These are phyloP conservation scores for Zizania latifolia DNA, from an alignment of 176 grass and related monocot genomes.

Conservation along the genomic window DNA sequence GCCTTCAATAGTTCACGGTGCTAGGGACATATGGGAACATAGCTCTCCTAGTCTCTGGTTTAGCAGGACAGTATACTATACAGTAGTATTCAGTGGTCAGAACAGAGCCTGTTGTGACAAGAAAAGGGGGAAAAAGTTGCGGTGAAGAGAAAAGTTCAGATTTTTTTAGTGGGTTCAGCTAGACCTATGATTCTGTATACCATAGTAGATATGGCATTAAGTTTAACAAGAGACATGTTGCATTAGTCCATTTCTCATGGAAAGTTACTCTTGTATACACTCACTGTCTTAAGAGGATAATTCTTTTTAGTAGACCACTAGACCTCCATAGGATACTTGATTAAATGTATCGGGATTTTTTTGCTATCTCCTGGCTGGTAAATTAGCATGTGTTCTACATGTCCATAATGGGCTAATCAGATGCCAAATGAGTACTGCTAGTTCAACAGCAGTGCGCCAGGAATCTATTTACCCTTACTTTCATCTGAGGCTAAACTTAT, in stretches of 20 bases:
- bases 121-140: neutral
- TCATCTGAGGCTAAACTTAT: too few species aligned
- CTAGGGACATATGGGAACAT: too few species aligned
- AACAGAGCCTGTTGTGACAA: neutral
- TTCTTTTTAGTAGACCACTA: too few species aligned
- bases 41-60: too few species aligned
- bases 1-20: too few species aligned
- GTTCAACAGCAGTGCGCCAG: neutral
- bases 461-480: neutral
- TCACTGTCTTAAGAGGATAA: too few species aligned
- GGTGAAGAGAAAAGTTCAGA: neutral
- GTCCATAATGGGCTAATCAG: neutral
- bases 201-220: neutral
- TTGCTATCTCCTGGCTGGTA: neutral
- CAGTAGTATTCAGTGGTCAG: too few species aligned
- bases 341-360: neutral
- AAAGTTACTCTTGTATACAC: too few species aligned
- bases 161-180: neutral
- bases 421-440: neutral
- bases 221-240: neutral
- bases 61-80: too few species aligned
- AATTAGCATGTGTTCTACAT: neutral
- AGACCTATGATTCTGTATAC: neutral
- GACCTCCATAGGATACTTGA: too few species aligned
- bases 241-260: too few species aligned